Conservation (phyloP, 2,329 filamentous ascomycete genomes). For the Balansia obtecta region DNA sequence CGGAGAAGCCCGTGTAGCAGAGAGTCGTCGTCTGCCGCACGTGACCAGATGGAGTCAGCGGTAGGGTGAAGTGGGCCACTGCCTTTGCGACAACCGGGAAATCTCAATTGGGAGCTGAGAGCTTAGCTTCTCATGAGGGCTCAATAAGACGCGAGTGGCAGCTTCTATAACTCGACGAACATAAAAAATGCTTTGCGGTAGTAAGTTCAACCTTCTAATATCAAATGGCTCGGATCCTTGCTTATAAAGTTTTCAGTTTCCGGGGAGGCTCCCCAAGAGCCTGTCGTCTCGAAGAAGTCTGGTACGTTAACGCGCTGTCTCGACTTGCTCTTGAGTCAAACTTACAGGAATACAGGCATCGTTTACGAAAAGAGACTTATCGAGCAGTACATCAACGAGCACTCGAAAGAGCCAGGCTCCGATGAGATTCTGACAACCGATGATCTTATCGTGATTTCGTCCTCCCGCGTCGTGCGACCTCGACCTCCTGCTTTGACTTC, state of each 20-base stretch:
- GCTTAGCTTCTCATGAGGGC: slow-evolving; percentile 1
- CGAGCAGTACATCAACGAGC: slow-evolving; percentile 85
- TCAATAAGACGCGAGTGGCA: slow-evolving; percentile 10
- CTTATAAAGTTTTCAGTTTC: slow-evolving; percentile 52
- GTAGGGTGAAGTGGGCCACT: slow-evolving; percentile 1
- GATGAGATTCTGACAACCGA: slow-evolving; percentile 73
- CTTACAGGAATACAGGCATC: slow-evolving; percentile 42
- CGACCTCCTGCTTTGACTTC: slow-evolving; percentile 90
- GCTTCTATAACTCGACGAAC: slow-evolving; percentile 12
- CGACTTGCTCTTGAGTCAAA: background rate
- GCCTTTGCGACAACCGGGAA: slow-evolving; percentile 8
- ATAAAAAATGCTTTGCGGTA: slow-evolving; percentile 36
- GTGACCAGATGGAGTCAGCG: background rate
- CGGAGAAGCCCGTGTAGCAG: too few species aligned
- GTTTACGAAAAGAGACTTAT: slow-evolving; percentile 93
- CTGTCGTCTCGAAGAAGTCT: slow-evolving; percentile 89
- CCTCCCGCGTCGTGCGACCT: slow-evolving; percentile 71
- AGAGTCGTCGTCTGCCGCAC: too few species aligned
- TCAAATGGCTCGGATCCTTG: background rate
- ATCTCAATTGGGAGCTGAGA: slow-evolving; percentile 10
- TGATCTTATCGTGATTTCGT: slow-evolving; percentile 80
- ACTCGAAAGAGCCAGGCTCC: slow-evolving; percentile 84
- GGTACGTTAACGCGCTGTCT: slow-evolving; percentile 39
- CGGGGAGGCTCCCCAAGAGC: slow-evolving; percentile 88
- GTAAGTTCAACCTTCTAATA: slow-evolving; percentile 17